Percentiles rank a stretch among this genome's conserved stretches.
Evolutionary conservation across 306 rosid genomes (phyloP).

Genomic region (Vicia sativa): DNA sequence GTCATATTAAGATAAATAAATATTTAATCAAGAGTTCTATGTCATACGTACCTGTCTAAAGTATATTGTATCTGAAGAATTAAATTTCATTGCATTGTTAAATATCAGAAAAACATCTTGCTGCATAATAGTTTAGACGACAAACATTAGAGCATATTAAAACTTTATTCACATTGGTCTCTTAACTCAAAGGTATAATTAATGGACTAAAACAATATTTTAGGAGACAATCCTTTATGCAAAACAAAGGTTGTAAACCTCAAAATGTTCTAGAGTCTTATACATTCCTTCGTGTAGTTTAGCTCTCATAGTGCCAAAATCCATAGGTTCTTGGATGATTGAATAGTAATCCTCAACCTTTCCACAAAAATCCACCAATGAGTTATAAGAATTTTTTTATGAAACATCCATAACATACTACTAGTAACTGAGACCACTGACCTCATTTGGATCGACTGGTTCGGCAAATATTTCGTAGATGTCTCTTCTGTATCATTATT

Average conservation of each 20-base stretch:
- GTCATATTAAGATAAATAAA: no score
- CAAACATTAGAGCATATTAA: conserved; percentile 37
- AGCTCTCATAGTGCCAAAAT: conserved; percentile 85
- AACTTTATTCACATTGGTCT: no score
- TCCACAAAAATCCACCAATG: conserved; percentile 14
- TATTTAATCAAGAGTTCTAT: not conserved
- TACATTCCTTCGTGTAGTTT: conserved; percentile 77
- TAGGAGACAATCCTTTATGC: no score
- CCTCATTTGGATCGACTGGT: conserved; percentile 73
- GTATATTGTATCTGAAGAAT: conserved; percentile 62
- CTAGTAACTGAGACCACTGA: conserved; percentile 21
- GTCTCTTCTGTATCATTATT: conserved; percentile 53
- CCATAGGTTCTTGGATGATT: conserved; percentile 70
- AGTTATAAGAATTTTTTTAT: not conserved
- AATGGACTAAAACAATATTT: no score
- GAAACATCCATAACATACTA: not conserved
- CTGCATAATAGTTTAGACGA: conserved; percentile 53
- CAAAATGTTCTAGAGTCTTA: conserved; percentile 56
- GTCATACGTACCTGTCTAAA: conserved; percentile 76
- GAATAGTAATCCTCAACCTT: conserved; percentile 66
- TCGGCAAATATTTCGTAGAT: conserved; percentile 72
- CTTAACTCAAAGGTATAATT: no score
- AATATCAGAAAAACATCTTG: conserved; percentile 61
- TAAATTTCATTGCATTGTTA: conserved; percentile 73
- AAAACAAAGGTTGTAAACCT: conserved; percentile 51